Evolutionary conservation across 768 basidiomycete species (phyloP).

Genomic region (Psilocybe cyanescens): DNA sequence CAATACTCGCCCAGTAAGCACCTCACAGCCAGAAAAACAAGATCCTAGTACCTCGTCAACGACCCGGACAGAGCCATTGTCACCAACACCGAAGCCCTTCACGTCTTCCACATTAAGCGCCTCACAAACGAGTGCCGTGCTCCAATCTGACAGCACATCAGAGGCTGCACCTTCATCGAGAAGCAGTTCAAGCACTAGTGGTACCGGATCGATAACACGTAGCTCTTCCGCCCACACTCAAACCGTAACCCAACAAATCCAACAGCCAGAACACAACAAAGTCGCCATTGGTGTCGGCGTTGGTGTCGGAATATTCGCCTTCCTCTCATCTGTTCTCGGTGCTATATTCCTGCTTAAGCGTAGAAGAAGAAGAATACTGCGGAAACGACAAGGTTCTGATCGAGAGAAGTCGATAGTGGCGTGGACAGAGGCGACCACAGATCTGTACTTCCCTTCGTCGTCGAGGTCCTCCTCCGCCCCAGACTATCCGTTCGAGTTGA

Average conservation of each 20-base stretch:
- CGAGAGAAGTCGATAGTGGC: not conserved
- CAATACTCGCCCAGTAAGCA: not conserved
- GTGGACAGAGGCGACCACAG: conserved; percentile 1
- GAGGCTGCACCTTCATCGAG: no score
- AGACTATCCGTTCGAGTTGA: not conserved
- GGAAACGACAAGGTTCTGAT: not conserved
- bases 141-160: no score
- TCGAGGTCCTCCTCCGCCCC: not conserved
- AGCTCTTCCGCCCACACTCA: not conserved
- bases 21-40: not conserved
- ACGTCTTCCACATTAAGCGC: no score
- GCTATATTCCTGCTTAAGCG: not conserved
- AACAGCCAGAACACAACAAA: not conserved
- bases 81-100: not conserved
- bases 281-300: not conserved
- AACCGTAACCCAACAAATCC: not conserved
- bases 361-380: not conserved
- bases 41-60: not conserved
- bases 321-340: not conserved
- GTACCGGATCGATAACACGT: not conserved
- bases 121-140: no score
- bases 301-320: not conserved
- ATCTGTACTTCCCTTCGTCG: not conserved
- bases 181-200: no score
- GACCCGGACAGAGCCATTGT: not conserved